Evolutionary conservation across 2,329 filamentous ascomycete genomes (phyloP).

Genomic region (Diplodia seriata): DNA sequence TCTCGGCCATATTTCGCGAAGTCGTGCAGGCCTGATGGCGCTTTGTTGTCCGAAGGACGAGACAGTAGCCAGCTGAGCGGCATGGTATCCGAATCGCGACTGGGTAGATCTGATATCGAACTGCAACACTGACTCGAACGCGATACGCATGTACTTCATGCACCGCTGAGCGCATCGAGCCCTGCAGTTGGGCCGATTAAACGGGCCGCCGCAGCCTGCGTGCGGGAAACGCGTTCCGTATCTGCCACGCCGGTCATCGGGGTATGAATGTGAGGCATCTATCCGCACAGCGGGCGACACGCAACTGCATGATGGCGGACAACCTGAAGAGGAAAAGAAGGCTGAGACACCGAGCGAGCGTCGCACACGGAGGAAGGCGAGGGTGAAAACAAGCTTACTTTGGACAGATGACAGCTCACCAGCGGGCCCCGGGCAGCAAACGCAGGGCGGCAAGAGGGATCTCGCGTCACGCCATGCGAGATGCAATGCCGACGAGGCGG

Average conservation of each 20-base stretch:
- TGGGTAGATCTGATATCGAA: neutral
- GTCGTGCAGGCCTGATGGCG: neutral
- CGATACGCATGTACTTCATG: neutral
- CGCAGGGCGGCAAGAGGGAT: conserved; percentile 1
- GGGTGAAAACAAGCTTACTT: neutral
- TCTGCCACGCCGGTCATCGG: conserved; percentile 6
- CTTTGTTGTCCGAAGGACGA: neutral
- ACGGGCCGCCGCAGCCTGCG: neutral
- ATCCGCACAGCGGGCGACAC: neutral
- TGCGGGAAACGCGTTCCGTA: conserved; percentile 7
- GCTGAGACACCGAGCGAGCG: conserved; percentile 8
- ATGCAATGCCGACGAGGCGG: conserved; percentile 14
- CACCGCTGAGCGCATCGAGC: conserved; percentile 7
- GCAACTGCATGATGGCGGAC: neutral
- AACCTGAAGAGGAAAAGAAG: conserved; percentile 6
- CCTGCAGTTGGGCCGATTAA: neutral
- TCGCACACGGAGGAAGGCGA: neutral
- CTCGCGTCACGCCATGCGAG: conserved; percentile 21
- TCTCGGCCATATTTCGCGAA: conserved; percentile 9
- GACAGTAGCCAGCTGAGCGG: neutral
- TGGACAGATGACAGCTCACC: conserved; percentile 1
- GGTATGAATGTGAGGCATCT: neutral
- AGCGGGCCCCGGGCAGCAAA: neutral
- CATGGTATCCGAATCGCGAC: conserved; percentile 13
- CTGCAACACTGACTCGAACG: conserved; percentile 15